Evolutionary conservation across 495 filamentous ascomycete species (phyloP), one percentile per base, ranked within the genome.

Genomic region (Hamigera avellanea): DNA sequence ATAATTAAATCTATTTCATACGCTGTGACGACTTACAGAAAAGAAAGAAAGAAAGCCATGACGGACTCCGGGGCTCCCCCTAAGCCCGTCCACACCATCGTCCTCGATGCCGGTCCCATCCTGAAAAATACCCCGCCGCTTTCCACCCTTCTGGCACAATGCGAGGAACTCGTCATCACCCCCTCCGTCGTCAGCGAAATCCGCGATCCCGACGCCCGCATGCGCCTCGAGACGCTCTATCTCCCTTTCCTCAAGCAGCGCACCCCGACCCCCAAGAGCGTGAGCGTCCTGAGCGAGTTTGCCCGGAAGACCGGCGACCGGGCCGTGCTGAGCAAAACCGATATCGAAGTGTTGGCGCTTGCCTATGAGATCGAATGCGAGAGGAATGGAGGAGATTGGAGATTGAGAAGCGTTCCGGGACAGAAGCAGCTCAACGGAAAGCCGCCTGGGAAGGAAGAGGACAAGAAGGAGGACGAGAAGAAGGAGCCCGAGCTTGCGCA

Each of bases 301-400:
- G 83, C 88, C 33, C 74, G 79, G 28, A 85, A 77, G 57, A 96
- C 91, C 1, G 91, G 91, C 39, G 91, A 99, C 51, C 73, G 83
- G 26, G 70, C 80, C 18, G 86, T 94, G 3, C 61, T 99, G 28
- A 93, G 86, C 56, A 76, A 70, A 50, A 79, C 84, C 4, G 91
- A 99, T 77, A 62, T 96, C 30, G 78, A 89, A 42, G 67, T 96
- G 23, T 64, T 96, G 45, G 91, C 89, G 4, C 66, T 99, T 19
- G 81, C 86, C 2, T 96, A 95, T 50, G 91, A 98, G 50, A 48
- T 96, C 10, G 86, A 95, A 44, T 76, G 83, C 41, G 83, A 93
- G 58, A 66, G 74, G 38, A 89, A 89, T 52, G 74, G 76, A 14
- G 87, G 86, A 5, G 77, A 89, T 51, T 89, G 83, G 80, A 69